Evolutionary conservation across 257 asterid genomes (phyloP), one percentile per base, ranked within the genome.

Genomic region (Gardenia jasminoides): DNA sequence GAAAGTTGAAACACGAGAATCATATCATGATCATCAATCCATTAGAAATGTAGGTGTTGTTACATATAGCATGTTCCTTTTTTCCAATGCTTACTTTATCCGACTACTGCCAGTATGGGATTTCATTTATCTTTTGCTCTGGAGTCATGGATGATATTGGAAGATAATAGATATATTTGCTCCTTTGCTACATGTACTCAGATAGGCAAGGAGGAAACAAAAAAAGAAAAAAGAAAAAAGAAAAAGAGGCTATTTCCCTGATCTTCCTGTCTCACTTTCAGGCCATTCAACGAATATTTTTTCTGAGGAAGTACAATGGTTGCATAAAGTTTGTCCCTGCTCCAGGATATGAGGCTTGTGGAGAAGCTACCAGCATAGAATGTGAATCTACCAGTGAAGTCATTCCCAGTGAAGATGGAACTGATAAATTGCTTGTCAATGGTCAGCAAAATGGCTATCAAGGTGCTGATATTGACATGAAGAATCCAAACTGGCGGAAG

Each of bases 241-340:
- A 46, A 67, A 67, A 17, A 33, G 24, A 17, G 44, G 3, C 44
- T 22, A 54, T 17, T 22, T 7, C 41, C 33, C 50, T 75, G 46
- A 31, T 39, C 22, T 16, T 7, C 12, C 72, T 15, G 64, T 52
- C 26, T 47, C 6, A 26, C 70, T 83, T 75, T 73, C 92, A 96
- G 99, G 99, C 84, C 80, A 84, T 96, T 75, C 88, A 86, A 73
- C 93, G 99, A 79, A 84, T 93, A 84, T 69, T 91, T 83, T 54
- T 77, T 79, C 95, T 93, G 28, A 91, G 99, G 82, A 92, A 88
- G 86, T 96, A 96, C 69, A 85, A 89, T 47, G 99, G 99, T 54
- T 77, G 88, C 76, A 85, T 96, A 77, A 44, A 81, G 56, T 96
- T 91, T 88, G 88, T 90, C 83, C 97, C 98, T 44, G 99, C 97